Conservation (phyloP, 2,329 filamentous ascomycete species). For the Pestalotiopsis sp. region DNA sequence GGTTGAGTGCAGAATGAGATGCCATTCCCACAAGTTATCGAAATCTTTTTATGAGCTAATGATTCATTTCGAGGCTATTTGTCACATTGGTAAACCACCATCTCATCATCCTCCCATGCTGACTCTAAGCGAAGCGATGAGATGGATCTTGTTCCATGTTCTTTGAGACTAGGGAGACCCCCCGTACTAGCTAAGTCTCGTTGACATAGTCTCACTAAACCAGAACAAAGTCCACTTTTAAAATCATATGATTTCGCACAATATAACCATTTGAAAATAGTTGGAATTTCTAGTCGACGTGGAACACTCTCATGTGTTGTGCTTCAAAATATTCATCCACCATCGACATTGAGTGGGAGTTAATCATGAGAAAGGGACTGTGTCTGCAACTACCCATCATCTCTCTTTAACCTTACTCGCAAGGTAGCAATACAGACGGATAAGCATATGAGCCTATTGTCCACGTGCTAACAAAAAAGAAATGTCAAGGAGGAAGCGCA, state of each 20-base stretch:
- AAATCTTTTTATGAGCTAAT: background rate
- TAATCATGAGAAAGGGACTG: background rate
- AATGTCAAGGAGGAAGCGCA: background rate
- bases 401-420: too few species aligned
- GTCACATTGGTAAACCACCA: background rate
- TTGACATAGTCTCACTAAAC: background rate
- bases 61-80: background rate
- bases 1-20: background rate
- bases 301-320: background rate
- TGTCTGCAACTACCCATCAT: too few species aligned
- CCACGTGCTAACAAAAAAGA: background rate
- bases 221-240: background rate
- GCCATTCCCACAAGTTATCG: background rate
- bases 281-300: background rate
- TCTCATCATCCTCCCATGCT: background rate
- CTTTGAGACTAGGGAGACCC: background rate
- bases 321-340: background rate
- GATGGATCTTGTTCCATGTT: background rate
- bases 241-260: background rate
- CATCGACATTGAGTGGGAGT: background rate
- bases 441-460: background rate
- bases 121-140: background rate
- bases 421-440: background rate
- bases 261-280: background rate
- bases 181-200: background rate